These are phyloP conservation scores for Apiotrichum mycotoxinovorans DNA, from an alignment of 1,284 basidiomycete species.

Conservation along the genomic window DNA sequence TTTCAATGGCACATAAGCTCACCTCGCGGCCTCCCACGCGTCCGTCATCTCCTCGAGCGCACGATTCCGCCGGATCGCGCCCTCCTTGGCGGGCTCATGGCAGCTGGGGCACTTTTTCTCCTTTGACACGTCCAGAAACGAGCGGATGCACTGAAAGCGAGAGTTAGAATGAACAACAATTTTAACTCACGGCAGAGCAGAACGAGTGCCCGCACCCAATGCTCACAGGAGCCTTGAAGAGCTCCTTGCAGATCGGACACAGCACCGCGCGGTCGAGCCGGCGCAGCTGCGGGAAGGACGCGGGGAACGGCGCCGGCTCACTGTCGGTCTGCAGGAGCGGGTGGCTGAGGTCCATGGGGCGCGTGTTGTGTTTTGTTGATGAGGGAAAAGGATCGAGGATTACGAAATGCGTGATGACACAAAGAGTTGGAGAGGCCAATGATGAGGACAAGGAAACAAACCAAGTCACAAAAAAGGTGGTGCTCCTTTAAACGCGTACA, in stretches of 20 bases:
- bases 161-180: background rate
- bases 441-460: background rate
- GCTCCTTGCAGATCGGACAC: constrained; percentile 47
- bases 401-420: too few species aligned
- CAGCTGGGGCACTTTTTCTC: constrained; percentile 38
- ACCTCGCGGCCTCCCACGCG: constrained; percentile 46
- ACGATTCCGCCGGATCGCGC: constrained; percentile 40
- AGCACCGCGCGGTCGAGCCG: constrained; percentile 38
- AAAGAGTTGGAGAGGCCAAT: background rate
- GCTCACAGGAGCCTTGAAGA: constrained; percentile 39
- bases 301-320: constrained; percentile 39
- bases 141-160: constrained; percentile 45
- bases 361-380: background rate
- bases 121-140: constrained; percentile 30
- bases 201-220: constrained; percentile 48
- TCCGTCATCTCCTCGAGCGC: constrained; percentile 46
- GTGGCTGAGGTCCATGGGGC: constrained; percentile 36
- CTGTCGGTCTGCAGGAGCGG: constrained; percentile 31
- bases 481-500: background rate
- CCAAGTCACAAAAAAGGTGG: background rate
- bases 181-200: constrained; percentile 47
- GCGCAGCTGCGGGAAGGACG: constrained; percentile 26
- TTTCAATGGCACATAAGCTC: background rate
- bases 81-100: constrained; percentile 36
- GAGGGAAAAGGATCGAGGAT: background rate